Evolutionary conservation across 768 basidiomycete species (phyloP), one percentile per base, ranked within the genome.

Genomic region (Mycena galopus): DNA sequence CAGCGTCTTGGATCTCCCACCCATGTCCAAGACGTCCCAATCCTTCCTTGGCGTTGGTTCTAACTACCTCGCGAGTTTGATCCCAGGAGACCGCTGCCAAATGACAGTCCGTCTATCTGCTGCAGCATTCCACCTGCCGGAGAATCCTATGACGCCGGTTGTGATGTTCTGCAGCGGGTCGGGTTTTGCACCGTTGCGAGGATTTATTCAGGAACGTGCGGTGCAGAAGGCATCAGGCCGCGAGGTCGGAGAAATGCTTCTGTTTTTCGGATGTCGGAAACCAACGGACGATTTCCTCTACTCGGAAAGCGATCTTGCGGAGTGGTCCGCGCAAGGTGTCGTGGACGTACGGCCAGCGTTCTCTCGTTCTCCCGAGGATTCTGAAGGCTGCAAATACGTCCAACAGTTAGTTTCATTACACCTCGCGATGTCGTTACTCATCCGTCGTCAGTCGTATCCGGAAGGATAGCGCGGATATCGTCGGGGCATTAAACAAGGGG

Each of bases 181-280:
- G 4, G 87, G 87, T 2, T 72, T 88, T 14, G 84, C 87, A 1
- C 87, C 87, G 1, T 84, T 88, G 83, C 81, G 86, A 47, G 86
- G 84, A 0, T 88, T 88, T 79, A 81, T 88, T 50, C 87, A 88
- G 76, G 87, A 87, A 69, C 83, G 87, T 10, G 85, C 86, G 21
- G 74, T 82, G 61, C 86, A 87, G 77, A 86, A 84, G 76, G 76
- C 78, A 25, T 80, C 83, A 16, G 86, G 86, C 0, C 76, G 86
- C 10, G 79, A 83, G 17, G 84, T 87, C 8, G 85, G 83, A 4
- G 77, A 79, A 67, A 81, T 82, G 57, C 67, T 87, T n/a, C 76
- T 88, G 37, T 88, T 87, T 81, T 87, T 87, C 73, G 87, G 88
- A 3, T 88, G 88, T 74, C 78, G 84, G 8, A 75, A 79, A 4